Evolutionary conservation across 2,329 filamentous ascomycete genomes (phyloP).

Genomic region (Aureobasidium musti): DNA sequence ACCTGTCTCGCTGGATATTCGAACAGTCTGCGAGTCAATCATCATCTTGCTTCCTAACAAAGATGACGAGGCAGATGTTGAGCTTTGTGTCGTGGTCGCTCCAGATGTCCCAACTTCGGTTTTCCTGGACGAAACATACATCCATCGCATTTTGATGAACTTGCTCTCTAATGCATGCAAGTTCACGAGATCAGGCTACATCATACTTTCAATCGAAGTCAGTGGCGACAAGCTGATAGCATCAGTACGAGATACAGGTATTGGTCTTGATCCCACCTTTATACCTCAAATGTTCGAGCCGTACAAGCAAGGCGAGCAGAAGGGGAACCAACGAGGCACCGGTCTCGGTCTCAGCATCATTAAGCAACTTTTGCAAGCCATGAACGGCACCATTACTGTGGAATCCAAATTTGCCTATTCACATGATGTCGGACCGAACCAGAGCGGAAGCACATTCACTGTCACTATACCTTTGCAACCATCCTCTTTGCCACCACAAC

Average conservation of each 20-base stretch:
- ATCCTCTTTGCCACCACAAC: slow-evolving; percentile 10
- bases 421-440: slow-evolving; percentile 14
- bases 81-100: slow-evolving; percentile 40
- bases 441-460: slow-evolving; percentile 30
- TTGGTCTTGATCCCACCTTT: slow-evolving; percentile 73
- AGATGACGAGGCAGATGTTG: slow-evolving; percentile 40
- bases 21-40: slow-evolving; percentile 42
- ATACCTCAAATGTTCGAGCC: slow-evolving; percentile 82
- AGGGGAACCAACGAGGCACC: slow-evolving; percentile 66
- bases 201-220: slow-evolving; percentile 55
- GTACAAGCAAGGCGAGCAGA: slow-evolving; percentile 67
- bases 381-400: slow-evolving; percentile 29
- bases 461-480: slow-evolving; percentile 27
- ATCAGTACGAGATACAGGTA: slow-evolving; percentile 73
- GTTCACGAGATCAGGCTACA: slow-evolving; percentile 57
- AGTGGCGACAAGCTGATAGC: slow-evolving; percentile 20
- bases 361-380: slow-evolving; percentile 29
- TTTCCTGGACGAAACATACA: slow-evolving; percentile 42
- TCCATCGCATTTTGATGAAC: slow-evolving; percentile 44
- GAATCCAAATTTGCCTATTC: slow-evolving; percentile 24
- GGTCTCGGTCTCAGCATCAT: slow-evolving; percentile 76
- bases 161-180: slow-evolving; percentile 43
- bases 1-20: slow-evolving; percentile 40
- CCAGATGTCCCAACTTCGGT: slow-evolving; percentile 40
- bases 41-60: slow-evolving; percentile 41